These are phyloP conservation scores for Stentor roeselii DNA, from an alignment of 73 alveolate genomes.

Conservation along the genomic window DNA sequence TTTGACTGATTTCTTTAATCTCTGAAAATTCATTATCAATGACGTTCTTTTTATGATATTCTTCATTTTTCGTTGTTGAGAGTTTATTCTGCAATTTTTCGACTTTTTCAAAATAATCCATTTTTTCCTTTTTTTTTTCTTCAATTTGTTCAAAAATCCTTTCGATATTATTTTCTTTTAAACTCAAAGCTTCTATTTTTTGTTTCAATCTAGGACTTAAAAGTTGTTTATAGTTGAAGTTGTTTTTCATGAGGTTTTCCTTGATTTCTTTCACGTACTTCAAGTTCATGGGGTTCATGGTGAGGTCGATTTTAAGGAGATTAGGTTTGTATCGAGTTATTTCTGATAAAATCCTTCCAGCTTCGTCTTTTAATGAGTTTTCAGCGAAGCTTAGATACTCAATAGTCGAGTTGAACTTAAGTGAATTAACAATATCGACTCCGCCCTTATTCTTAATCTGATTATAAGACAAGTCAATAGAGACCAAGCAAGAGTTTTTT, in stretches of 20 bases:
- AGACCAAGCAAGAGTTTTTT: neutral
- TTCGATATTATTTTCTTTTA: neutral
- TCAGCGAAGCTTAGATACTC: neutral
- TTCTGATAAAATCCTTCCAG: slow-evolving; percentile 32
- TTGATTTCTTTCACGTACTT: slow-evolving; percentile 28
- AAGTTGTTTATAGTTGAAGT: slow-evolving; percentile 11
- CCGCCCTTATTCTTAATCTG: slow-evolving; percentile 48
- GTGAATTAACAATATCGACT: slow-evolving; percentile 29
- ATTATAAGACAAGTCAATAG: slow-evolving; percentile 29
- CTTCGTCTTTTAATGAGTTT: slow-evolving; percentile 14
- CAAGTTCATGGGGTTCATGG: slow-evolving; percentile 26
- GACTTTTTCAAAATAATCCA: neutral
- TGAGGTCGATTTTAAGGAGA: slow-evolving; percentile 15
- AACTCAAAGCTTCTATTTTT: neutral
- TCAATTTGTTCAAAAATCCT: neutral
- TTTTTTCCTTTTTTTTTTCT: neutral
- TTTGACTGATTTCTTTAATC: neutral
- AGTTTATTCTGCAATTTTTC: slow-evolving; percentile 1
- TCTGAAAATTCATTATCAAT: neutral
- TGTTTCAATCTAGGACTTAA: slow-evolving; percentile 5
- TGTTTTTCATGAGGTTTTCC: slow-evolving; percentile 10
- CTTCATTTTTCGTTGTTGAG: neutral
- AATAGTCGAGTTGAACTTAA: slow-evolving; percentile 1
- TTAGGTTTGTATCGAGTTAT: slow-evolving; percentile 26
- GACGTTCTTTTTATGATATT: neutral